phyloP scores from a whole-genome alignment of 441 rosid species.

The Jatropha multifida region DNA sequence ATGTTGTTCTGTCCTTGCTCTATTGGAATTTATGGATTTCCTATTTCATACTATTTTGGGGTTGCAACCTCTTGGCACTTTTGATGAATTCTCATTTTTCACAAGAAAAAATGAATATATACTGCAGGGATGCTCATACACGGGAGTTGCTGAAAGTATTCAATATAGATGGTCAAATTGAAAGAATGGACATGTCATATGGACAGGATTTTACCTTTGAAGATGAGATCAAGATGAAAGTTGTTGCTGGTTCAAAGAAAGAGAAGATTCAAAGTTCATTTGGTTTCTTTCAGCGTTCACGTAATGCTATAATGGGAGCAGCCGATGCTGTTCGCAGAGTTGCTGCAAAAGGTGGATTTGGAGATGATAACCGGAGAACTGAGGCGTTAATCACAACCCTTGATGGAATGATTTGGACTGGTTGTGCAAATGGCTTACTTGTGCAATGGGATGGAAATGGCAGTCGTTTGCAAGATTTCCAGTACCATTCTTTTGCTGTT shows the following conservation, averaged over 20 bases:
- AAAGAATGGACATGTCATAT: conserved; percentile 59
- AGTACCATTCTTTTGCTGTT: conserved; percentile 70
- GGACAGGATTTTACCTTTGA: conserved; percentile 56
- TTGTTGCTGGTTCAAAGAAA: conserved; percentile 66
- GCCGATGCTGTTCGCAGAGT: conserved; percentile 97
- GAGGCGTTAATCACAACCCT: conserved; percentile 72
- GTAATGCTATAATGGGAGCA: conserved; percentile 98
- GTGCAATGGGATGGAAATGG: conserved; percentile 95
- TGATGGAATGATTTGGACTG: conserved; percentile 96
- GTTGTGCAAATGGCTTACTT: conserved; percentile 78
- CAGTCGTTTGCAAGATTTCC: conserved; percentile 73
- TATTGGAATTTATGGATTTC: not conserved
- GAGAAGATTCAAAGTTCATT: conserved; percentile 78
- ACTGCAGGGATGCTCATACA: conserved; percentile 85
- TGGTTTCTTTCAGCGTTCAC: conserved; percentile 93
- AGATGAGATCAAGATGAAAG: conserved; percentile 79
- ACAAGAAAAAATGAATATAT: conserved; percentile 21
- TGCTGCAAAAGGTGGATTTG: conserved; percentile 80
- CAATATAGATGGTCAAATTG: conserved; percentile 87
- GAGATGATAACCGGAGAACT: conserved; percentile 77
- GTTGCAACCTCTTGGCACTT: not conserved
- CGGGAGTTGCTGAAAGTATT: conserved; percentile 84
- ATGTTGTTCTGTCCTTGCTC: not conserved
- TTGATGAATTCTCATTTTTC: not conserved
- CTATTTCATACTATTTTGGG: not conserved